Percentiles rank a stretch among this genome's conserved stretches.
Conservation (phyloP, 2,329 filamentous ascomycete genomes). For the Calycina herbarum region DNA sequence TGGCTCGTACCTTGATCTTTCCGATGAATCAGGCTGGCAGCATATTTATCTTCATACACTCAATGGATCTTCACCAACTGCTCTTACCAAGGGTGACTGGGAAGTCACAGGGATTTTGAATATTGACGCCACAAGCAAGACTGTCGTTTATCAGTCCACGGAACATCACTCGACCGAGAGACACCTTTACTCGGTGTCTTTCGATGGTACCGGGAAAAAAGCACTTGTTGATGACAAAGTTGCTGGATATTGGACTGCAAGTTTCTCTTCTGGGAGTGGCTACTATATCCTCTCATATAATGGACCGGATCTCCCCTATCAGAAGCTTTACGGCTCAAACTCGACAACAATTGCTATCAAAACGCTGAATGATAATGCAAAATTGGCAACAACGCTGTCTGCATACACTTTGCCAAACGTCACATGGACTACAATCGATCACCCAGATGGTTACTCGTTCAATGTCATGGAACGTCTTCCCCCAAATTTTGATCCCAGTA, state of each 20-base stretch:
- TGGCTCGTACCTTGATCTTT: slow-evolving; percentile 60
- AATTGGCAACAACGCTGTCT: slow-evolving; percentile 53
- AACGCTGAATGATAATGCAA: slow-evolving; percentile 61
- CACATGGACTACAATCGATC: slow-evolving; percentile 59
- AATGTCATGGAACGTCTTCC: slow-evolving; percentile 67
- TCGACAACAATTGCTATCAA: slow-evolving; percentile 53
- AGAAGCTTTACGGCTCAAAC: slow-evolving; percentile 63
- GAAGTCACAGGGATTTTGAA: slow-evolving; percentile 61
- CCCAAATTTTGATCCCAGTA: slow-evolving; percentile 59
- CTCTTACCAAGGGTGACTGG: slow-evolving; percentile 61
- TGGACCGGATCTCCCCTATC: slow-evolving; percentile 68
- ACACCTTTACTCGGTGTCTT: slow-evolving; percentile 67
- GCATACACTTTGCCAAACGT: slow-evolving; percentile 64
- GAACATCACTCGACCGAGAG: slow-evolving; percentile 66
- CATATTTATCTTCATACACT: slow-evolving; percentile 67
- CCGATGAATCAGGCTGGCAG: slow-evolving; percentile 63
- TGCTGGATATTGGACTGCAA: slow-evolving; percentile 61
- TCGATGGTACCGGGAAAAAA: slow-evolving; percentile 52
- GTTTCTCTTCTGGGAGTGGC: slow-evolving; percentile 51
- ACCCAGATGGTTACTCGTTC: slow-evolving; percentile 60
- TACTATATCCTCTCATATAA: slow-evolving; percentile 67
- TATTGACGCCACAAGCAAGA: slow-evolving; percentile 54
- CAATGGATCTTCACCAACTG: slow-evolving; percentile 52
- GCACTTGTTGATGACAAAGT: slow-evolving; percentile 62
- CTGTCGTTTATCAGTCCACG: slow-evolving; percentile 66